Base-by-base conservation (phyloP, 768 basidiomycete species). In the Kondoa malvinella region DNA sequence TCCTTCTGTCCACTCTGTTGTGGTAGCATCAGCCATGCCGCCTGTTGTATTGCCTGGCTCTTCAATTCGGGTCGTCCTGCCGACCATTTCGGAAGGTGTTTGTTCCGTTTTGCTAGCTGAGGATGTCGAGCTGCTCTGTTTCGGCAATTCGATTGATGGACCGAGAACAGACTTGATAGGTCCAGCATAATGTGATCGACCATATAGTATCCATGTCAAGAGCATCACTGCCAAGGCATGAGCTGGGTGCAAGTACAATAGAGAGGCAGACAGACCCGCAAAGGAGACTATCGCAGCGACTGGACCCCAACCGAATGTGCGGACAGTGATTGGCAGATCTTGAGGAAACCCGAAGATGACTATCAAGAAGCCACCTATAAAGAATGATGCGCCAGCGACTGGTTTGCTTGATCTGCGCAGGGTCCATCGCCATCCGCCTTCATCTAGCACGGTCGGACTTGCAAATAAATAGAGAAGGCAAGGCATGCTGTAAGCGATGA, bases 111-210 rank as follows among this genome's bases (percentile, higher is more conserved):
- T 50, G 40, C 40, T 50, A 8, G 8, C 12, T 21, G 40, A 50
- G 21, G 40, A 8, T 50, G 40, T 21, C 21, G 40, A 50, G 21
- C 8, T 50, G 21, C 40, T 50, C 12, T 50, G 40, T 61, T 61
- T 61, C 8, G 59, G 59, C n/a, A 61, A 25, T 61, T 61, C 59
- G 4, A 61, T 32, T 8, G 59, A 61, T 27, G 59, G 59, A 27
- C 59, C 59, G 21, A 50, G 40, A 50, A 68, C 71, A 16, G 78
- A 74, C 68, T 75, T 74, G 67, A 80, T 79, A 1, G 79, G 79
- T 0, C 79, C 79, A 26, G 78, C 77, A 71, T 79, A 80, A 61
- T 78, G 75, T 0, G 66, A 65, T 67, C 73, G 72, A 25, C 78
- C 79, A 68, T 78, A 80, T 14, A 74, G 66, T 25, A 75, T 69